Base-by-base conservation (phyloP, 495 filamentous ascomycete species). In the Hyphodiscus hymeniophilus region DNA sequence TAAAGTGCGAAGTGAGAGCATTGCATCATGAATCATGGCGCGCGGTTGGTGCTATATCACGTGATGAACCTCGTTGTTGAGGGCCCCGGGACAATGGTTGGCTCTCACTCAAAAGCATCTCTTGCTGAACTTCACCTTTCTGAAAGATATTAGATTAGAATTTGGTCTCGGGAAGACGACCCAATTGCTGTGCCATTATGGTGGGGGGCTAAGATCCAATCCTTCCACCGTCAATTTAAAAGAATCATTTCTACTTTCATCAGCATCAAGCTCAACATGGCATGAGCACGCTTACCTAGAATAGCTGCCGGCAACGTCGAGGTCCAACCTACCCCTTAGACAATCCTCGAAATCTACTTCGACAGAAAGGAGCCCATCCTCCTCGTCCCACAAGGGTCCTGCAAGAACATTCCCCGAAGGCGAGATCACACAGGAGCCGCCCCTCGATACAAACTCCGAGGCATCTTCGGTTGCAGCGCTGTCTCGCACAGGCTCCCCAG, bases 361-460 rank as follows among this genome's bases (percentile, higher is more conserved):
- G 0, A 66, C 66, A 38, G 59, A 67, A 38, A 78, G 57, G 8
- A 75, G 51, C n/a, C 47, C 69, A 52, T 83, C 75, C 45, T 89
- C 80, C 28, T 82, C 77, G 45, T 92, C 85, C 87, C 87, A 95
- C 42, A 94, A 65, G 1, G 91, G 91, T 0, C 87, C 89, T 0
- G 76, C 78, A 0, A 95, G 61, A 3, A 89, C 75, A 3, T 89
- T 75, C 0, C 91, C 91, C 24, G 85, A 67, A 0, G 91, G 91
- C 6, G 75, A 81, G 38, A 94, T 68, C 51, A 97, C 90, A 52
- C 80, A 84, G 0, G 85, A 91, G 0, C 91, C 91, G 21, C 90
- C 91, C 7, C 82, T 73, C 40, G 72, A 85, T 38, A 78, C 56
- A 18, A 51, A 55, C 7, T 59, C 52, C 16, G 20, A 20, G 17